phyloP scores from a whole-genome alignment of 306 rosid genomes.

The Cicer arietinum region DNA sequence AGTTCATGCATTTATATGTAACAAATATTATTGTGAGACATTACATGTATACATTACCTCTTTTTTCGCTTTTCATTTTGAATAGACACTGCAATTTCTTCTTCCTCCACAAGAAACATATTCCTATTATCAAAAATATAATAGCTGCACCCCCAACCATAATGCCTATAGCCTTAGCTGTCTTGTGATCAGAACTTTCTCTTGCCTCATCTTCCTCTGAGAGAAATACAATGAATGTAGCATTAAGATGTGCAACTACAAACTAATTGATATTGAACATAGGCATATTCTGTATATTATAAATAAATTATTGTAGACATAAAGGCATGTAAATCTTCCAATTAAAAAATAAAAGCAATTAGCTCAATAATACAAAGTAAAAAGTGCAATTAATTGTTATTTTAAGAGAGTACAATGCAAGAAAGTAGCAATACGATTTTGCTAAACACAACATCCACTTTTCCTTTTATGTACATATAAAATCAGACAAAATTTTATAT shows the following conservation, averaged over 20 bases:
- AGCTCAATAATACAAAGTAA: constrained; percentile 17
- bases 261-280: neutral
- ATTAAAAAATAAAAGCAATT: neutral
- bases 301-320: constrained; percentile 21
- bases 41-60: constrained; percentile 50
- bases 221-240: neutral
- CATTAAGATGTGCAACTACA: constrained; percentile 5
- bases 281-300: neutral
- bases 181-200: constrained; percentile 45
- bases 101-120: constrained; percentile 59
- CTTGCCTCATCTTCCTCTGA: constrained; percentile 41
- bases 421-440: constrained; percentile 32
- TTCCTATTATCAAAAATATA: constrained; percentile 47
- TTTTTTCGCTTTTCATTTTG: constrained; percentile 36
- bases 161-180: constrained; percentile 47
- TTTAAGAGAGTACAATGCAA: constrained; percentile 25
- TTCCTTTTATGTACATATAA: constrained; percentile 2
- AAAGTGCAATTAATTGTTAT: constrained; percentile 1
- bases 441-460: constrained; percentile 8
- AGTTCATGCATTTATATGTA: constrained; percentile 26
- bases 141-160: constrained; percentile 52
- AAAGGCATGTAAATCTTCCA: constrained; percentile 14
- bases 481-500: neutral
- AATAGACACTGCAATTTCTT: constrained; percentile 42
- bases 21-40: neutral